Conservation (phyloP, 2,329 filamentous ascomycete genomes). For the Tolypocladium paradoxum region DNA sequence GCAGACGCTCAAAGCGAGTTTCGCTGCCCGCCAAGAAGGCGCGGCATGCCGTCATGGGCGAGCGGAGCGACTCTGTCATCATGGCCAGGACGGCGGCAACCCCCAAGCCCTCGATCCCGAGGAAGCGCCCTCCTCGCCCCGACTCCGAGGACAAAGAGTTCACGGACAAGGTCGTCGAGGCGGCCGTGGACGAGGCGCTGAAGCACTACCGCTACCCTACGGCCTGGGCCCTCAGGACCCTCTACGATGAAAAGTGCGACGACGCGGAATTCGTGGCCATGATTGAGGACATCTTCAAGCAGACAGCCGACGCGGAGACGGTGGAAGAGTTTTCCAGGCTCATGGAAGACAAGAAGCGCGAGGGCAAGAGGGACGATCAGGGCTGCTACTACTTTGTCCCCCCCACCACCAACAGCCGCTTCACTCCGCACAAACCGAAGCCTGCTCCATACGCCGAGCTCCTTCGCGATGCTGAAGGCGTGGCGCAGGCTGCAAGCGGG, state of each 20-base stretch:
- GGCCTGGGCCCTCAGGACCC: constrained; percentile 47
- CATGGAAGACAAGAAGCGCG: constrained; percentile 43
- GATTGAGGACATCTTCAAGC: constrained; percentile 46
- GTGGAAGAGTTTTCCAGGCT: constrained; percentile 39
- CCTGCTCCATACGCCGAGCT: constrained; percentile 38
- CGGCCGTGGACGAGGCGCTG: constrained; percentile 48
- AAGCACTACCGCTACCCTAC: constrained; percentile 47
- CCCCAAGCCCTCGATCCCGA: constrained; percentile 7
- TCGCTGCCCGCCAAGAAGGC: constrained; percentile 16
- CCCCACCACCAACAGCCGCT: constrained; percentile 29
- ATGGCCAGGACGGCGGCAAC: not conserved
- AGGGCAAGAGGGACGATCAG: constrained; percentile 42
- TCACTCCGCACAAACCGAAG: constrained; percentile 33
- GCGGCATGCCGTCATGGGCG: constrained; percentile 11
- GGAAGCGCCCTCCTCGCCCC: constrained; percentile 6
- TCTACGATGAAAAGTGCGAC: constrained; percentile 47
- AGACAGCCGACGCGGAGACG: constrained; percentile 43
- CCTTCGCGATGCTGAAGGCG: constrained; percentile 22
- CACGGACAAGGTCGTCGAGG: constrained; percentile 42
- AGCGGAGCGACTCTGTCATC: not conserved
- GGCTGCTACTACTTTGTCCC: constrained; percentile 44
- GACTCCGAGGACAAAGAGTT: constrained; percentile 29
- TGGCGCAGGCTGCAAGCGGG: not conserved
- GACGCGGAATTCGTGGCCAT: constrained; percentile 43
- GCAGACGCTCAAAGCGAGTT: constrained; percentile 22